These are phyloP conservation scores for Gnetum montanum DNA, from an alignment of 75 land plant genomes.

Conservation along the genomic window DNA sequence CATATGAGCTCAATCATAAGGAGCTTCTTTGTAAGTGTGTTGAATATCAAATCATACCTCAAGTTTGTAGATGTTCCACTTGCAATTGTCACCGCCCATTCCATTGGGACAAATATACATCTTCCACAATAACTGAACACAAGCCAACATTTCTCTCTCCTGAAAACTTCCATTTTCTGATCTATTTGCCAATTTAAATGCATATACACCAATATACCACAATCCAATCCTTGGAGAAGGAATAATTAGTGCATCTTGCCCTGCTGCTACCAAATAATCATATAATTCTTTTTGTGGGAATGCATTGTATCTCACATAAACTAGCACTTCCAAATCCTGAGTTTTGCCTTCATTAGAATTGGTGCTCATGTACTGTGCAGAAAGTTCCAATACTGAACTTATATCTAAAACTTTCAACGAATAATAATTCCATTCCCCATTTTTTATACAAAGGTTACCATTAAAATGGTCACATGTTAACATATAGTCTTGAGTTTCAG, in stretches of 20 bases:
- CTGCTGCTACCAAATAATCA: conserved; percentile 35
- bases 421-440: conserved; percentile 27
- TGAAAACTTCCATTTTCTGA: not conserved
- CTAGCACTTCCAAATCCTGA: conserved; percentile 23
- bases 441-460: conserved; percentile 22
- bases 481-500: not conserved
- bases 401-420: conserved; percentile 27
- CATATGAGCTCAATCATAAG: not conserved
- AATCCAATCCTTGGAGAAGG: conserved; percentile 44
- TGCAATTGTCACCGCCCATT: conserved; percentile 44
- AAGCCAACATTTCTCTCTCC: conserved; percentile 2
- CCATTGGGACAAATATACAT: conserved; percentile 35
- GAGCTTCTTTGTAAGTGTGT: not conserved
- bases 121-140: conserved; percentile 43
- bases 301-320: conserved; percentile 43
- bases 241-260: conserved; percentile 22
- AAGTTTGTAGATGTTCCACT: conserved; percentile 29
- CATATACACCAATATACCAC: conserved; percentile 47
- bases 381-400: conserved; percentile 22
- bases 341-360: too few species aligned
- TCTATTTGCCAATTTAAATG: conserved; percentile 14
- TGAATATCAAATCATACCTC: conserved; percentile 25
- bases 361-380: conserved; percentile 10
- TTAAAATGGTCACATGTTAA: conserved; percentile 16
- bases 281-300: conserved; percentile 23